phyloP scores from a whole-genome alignment of 2,329 filamentous ascomycete genomes.

The Microdochium bolleyi region DNA sequence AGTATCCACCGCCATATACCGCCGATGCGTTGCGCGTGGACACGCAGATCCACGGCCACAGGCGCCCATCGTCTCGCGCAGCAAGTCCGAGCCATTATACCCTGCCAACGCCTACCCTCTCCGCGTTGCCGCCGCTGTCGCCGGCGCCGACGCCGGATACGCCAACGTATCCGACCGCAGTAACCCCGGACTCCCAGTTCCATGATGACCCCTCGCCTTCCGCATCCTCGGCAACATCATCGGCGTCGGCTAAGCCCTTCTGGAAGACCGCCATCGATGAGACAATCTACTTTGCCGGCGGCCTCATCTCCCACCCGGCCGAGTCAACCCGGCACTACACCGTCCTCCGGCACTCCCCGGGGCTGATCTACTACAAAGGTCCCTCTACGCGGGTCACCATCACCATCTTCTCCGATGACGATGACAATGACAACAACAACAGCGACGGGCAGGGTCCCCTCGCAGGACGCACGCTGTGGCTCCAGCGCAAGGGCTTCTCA shows the following conservation, averaged over 20 bases:
- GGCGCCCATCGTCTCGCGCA: neutral
- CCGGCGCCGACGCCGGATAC: neutral
- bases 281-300: conserved; percentile 57
- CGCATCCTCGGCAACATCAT: neutral
- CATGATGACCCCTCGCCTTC: neutral
- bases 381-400: conserved; percentile 55
- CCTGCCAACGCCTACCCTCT: neutral
- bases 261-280: conserved; percentile 47
- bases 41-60: neutral
- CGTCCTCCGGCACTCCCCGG: conserved; percentile 58
- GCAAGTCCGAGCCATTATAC: neutral
- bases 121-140: neutral
- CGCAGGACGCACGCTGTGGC: conserved; percentile 53
- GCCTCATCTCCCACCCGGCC: conserved; percentile 53
- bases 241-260: conserved; percentile 10
- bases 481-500: conserved; percentile 61
- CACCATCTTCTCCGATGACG: conserved; percentile 50
- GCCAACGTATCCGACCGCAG: neutral
- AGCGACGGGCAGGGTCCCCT: conserved; percentile 31
- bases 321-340: conserved; percentile 60
- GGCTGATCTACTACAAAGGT: conserved; percentile 59
- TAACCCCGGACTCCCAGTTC: neutral
- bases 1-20: neutral
- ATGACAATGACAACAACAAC: no score
- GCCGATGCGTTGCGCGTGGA: neutral